Base-by-base conservation (phyloP, 176 grass and related monocot species). In the Ampelocalamus luodianensis region DNA sequence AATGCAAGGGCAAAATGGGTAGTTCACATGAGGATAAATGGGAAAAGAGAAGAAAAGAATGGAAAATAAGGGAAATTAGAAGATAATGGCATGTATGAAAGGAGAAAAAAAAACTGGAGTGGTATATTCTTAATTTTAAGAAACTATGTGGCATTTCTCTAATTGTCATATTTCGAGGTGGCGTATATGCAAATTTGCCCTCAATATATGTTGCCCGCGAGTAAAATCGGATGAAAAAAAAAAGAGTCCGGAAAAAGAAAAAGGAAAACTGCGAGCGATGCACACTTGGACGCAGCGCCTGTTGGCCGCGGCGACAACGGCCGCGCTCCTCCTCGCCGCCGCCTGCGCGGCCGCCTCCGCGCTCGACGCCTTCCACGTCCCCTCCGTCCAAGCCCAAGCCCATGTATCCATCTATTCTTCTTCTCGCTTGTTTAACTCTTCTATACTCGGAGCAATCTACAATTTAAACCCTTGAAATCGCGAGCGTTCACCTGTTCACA, bases 271-370 rank as follows among this genome's bases (percentile, higher is more conserved):
- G 20, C 50, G 26, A 45, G 11, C 39, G 85, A 90, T 93, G 91
- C 81, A 93, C 62, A 68, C 72, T 8, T 87, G 77, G 51, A 3
- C 50, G 81, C 79, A 82, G 40, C 88, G 91, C 27, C 77, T 93
- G 85, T 37, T 88, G 77, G 36, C 72, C 34, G 59, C 88, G 45
- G 58, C 68, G 77, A 90, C 91, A 11, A 64, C 74, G 56, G 80
- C 82, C 32, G 72, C 36, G 17, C 10, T 90, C 77, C 85, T 90
- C 66, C 88, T 93, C 50, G 40, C 74, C 77, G 81, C 78, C 46
- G 71, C 73, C 55, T 90, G 91, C 91, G 71, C 59, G 39, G 85
- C 87, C 32, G 82, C 91, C 82, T 90, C 91, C 72, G 88, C 82
- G 13, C 82, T 93, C 72, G 91, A 90, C 49, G 77, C 88, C 34